A percentile compares a stretch with the other conserved stretches of the same genome.
Evolutionary conservation across 2,329 filamentous ascomycete species (phyloP).

Genomic region (Colletotrichum coccodes): DNA sequence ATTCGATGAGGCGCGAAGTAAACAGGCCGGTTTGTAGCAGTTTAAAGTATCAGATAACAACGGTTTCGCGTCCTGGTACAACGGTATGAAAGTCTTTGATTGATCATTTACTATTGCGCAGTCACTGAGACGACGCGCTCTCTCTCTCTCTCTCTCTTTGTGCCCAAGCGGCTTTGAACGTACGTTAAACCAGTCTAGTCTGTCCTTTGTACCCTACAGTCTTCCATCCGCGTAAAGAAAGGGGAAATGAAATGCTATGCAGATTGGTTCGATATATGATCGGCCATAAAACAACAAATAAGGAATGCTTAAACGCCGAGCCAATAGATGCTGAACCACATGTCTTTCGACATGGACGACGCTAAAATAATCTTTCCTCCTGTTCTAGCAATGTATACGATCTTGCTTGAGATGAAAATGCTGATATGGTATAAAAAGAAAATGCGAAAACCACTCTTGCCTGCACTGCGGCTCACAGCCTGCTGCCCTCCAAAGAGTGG

Average conservation of each 20-base stretch:
- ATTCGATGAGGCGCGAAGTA: too few relatives aligned
- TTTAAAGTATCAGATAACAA: background rate
- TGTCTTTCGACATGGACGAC: background rate
- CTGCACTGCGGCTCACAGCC: background rate
- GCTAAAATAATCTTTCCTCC: background rate
- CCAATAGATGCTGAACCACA: background rate
- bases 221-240: background rate
- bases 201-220: background rate
- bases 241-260: conserved; percentile 2
- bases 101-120: too few relatives aligned
- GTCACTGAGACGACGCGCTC: too few relatives aligned
- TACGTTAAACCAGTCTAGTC: conserved; percentile 1
- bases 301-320: conserved; percentile 1
- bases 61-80: background rate
- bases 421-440: background rate
- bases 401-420: background rate
- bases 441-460: background rate
- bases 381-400: background rate
- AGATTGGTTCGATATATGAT: background rate
- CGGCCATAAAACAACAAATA: background rate
- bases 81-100: background rate
- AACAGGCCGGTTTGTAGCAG: background rate
- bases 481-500: background rate
- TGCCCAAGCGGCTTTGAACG: background rate
- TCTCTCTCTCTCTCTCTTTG: background rate